phyloP scores from a whole-genome alignment of 2,329 filamentous ascomycete genomes.

The Phoma sp. region DNA sequence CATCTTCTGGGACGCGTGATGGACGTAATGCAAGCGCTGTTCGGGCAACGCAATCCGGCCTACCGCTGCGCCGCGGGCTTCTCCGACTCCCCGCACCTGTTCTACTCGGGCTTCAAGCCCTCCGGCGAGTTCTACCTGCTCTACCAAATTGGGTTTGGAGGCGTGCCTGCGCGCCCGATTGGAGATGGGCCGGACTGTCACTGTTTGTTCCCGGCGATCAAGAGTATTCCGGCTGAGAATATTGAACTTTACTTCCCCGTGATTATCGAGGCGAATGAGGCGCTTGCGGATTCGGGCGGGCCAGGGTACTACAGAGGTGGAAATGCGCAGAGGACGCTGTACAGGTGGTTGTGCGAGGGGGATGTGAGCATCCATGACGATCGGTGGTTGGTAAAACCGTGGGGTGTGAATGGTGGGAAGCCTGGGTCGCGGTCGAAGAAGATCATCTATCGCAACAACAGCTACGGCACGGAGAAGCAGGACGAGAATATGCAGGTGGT shows the following conservation, averaged over 20 bases:
- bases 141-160: conserved; percentile 59
- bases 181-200: conserved; percentile 59
- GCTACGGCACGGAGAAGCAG: conserved; percentile 40
- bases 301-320: conserved; percentile 56
- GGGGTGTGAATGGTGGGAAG: conserved; percentile 56
- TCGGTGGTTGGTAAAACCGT: conserved; percentile 57
- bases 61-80: conserved; percentile 59
- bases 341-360: conserved; percentile 54
- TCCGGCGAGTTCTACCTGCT: conserved; percentile 57
- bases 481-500: conserved; percentile 47
- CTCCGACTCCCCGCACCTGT: conserved; percentile 58
- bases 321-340: conserved; percentile 57
- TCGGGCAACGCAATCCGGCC: conserved; percentile 54
- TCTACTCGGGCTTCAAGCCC: conserved; percentile 58
- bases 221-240: conserved; percentile 57
- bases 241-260: conserved; percentile 58
- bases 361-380: conserved; percentile 58
- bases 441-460: conserved; percentile 51
- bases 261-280: conserved; percentile 57
- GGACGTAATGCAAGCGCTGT: conserved; percentile 58
- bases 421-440: conserved; percentile 54
- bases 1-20: conserved; percentile 57
- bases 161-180: conserved; percentile 55
- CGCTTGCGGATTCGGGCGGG: conserved; percentile 56
- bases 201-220: conserved; percentile 59